These are phyloP conservation scores for Colletotrichum sp. DNA, from an alignment of 2,329 filamentous ascomycete genomes.

Conservation along the genomic window DNA sequence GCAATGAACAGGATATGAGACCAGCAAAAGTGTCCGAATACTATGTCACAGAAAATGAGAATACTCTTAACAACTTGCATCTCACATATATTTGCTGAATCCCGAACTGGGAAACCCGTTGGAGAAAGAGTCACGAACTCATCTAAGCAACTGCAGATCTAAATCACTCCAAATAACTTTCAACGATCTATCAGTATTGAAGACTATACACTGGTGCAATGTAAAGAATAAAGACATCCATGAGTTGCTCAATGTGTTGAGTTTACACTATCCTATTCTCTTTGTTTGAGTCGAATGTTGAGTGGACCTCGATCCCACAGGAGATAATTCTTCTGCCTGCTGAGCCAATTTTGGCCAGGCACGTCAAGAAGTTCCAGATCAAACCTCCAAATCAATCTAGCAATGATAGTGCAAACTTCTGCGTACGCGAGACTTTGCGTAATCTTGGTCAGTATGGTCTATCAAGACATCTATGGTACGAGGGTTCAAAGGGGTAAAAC, in stretches of 20 bases:
- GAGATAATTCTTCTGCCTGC: background rate
- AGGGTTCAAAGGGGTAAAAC: background rate
- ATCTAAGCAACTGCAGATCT: background rate
- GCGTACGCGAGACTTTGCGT: background rate
- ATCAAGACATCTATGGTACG: fast-evolving
- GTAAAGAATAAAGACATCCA: fast-evolving
- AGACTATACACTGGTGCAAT: too few relatives aligned
- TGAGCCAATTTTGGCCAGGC: fast-evolving
- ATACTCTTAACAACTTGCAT: fast-evolving
- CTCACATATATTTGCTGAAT: background rate
- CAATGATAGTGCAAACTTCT: background rate
- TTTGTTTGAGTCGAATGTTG: background rate
- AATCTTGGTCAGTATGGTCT: fast-evolving
- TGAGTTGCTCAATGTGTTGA: too few relatives aligned
- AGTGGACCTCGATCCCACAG: background rate
- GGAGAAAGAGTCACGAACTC: too few relatives aligned
- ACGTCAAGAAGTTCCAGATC: background rate
- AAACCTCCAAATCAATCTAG: background rate
- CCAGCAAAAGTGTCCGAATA: fast-evolving
- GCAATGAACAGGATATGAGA: fast-evolving
- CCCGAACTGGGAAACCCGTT: too few relatives aligned
- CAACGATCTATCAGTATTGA: too few relatives aligned
- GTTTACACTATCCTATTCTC: background rate
- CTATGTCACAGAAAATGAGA: background rate
- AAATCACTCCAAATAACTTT: too few relatives aligned